Base-by-base conservation (phyloP, 257 asterid genomes). In the Nicotiana undulata region DNA sequence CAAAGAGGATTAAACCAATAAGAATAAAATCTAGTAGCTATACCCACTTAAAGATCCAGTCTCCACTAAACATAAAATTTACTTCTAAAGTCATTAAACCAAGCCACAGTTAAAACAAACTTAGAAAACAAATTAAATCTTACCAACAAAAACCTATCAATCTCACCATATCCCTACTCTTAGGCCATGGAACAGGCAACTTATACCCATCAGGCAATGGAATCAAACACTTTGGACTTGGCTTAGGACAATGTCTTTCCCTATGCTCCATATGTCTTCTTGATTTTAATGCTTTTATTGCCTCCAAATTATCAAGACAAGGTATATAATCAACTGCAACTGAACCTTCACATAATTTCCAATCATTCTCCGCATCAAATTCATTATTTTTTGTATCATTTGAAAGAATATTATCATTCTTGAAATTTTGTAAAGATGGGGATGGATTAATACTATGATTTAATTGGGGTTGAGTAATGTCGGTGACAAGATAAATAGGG, bases 91-190 rank as follows among this genome's bases (percentile, higher is more conserved):
- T 53, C 60, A 53, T 17, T 53, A 53, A 53, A 17, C n/a, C 20
- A 53, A 53, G 22, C 58, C 58, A 52, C 58, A 53, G 52, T 46
- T 9, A 49, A 49, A 79, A 60, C 81, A 76, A 87, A 65, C 28
- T 63, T 0, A 63, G n/a, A 63, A 40, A 70, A 70, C 77, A 70
- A 70, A 80, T 75, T 56, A 70, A 70, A 80, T 75, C 94, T 89
- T 91, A 90, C 92, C 93, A 85, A 72, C 89, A 90, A 79, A 90
- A 77, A 86, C 85, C 80, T 88, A 90, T 66, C 88, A 88, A 86
- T 85, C 98, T 93, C 96, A 96, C 99, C 99, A 86, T 96, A 81
- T 96, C 97, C 92, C 95, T 88, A 81, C 99, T 96, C 92, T 90
- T 90, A 37, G 99, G 99, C 99, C 99, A 96, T 59, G 93, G 90